Base-by-base conservation (phyloP, 768 basidiomycete species). In the Polyporus arcularius region DNA sequence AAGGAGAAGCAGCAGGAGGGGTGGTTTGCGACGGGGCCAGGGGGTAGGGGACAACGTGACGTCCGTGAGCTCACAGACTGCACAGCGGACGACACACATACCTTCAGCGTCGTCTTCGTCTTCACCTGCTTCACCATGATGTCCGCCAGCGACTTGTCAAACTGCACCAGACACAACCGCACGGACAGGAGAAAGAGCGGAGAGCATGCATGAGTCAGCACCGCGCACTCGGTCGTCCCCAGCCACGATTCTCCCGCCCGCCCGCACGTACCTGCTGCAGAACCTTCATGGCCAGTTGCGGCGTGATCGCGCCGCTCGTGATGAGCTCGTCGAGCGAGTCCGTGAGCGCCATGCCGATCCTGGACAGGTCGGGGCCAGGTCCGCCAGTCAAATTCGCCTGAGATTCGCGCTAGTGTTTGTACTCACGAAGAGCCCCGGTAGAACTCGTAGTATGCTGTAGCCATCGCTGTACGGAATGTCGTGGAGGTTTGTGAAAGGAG, bases 261-360 rank as follows among this genome's bases (percentile, higher is more conserved):
- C 3, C n/a, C 31, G 41, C 35, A 35, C 64, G 64, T 67, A 97
- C 96, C 92, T 98, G 96, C 71, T 91, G 89, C 60, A 98, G 76
- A n/a, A 97, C 94, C 75, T 96, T 93, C 89, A 98, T 94, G n/a
- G 96, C 97, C 67, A 98, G 75, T 77, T 98, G 96, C 12, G 96
- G 96, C 18, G 95, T 96, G 69, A 99, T 99, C 52, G 92, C 87
- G 2, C 96, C 96, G 70, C 90, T 91, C 48, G 95, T 96, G 69
- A 99, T 98, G 66, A 99, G 85, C 77, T 98, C 96, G 78, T 99
- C 97, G 68, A 99, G 85, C 65, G 96, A 95, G 79, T 99, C 97
- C 14, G 96, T 96, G 53, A 99, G 82, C 54, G 96, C 94, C 84
- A 95, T 93, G 53, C 97, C 97, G 74, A 98, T 94, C 65, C 97